phyloP scores from a whole-genome alignment of 208 protist genomes.

The Trypanosoma theileri region DNA sequence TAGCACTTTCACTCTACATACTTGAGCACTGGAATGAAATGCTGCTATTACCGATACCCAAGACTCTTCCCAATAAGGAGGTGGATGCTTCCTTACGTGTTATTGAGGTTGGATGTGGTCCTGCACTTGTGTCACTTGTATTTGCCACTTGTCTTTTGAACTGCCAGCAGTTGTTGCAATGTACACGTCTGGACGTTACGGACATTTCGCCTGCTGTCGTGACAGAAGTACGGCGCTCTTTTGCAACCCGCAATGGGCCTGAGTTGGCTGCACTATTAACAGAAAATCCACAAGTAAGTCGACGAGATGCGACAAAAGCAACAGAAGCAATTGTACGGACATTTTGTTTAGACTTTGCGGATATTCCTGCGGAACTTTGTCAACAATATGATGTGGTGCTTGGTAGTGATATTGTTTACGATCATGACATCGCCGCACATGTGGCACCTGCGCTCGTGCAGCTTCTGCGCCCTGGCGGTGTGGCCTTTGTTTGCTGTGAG shows the following conservation, averaged over 20 bases:
- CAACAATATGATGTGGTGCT: slow-evolving; percentile 48
- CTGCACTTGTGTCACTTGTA: slow-evolving; percentile 46
- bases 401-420: slow-evolving; percentile 65
- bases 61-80: background rate
- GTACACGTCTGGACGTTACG: slow-evolving; percentile 37
- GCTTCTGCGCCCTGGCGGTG: slow-evolving; percentile 42
- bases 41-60: background rate
- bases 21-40: slow-evolving; percentile 26
- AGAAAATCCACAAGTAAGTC: background rate
- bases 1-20: slow-evolving; percentile 50
- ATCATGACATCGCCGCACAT: slow-evolving; percentile 40
- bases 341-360: slow-evolving; percentile 37
- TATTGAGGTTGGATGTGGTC: slow-evolving; percentile 58
- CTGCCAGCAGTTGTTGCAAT: background rate
- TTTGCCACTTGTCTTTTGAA: slow-evolving; percentile 21
- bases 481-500: slow-evolving; percentile 62
- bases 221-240: slow-evolving; percentile 32
- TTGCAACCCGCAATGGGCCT: slow-evolving; percentile 30
- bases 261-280: slow-evolving; percentile 4
- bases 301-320: too few relatives aligned
- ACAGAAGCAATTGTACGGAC: slow-evolving; percentile 16
- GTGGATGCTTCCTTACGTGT: slow-evolving; percentile 26
- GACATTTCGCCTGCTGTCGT: slow-evolving; percentile 45
- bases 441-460: slow-evolving; percentile 39
- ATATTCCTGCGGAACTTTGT: slow-evolving; percentile 23